Conservation (phyloP, 371 early-diverging fungal species). For the Saksenaea vasiformis region DNA sequence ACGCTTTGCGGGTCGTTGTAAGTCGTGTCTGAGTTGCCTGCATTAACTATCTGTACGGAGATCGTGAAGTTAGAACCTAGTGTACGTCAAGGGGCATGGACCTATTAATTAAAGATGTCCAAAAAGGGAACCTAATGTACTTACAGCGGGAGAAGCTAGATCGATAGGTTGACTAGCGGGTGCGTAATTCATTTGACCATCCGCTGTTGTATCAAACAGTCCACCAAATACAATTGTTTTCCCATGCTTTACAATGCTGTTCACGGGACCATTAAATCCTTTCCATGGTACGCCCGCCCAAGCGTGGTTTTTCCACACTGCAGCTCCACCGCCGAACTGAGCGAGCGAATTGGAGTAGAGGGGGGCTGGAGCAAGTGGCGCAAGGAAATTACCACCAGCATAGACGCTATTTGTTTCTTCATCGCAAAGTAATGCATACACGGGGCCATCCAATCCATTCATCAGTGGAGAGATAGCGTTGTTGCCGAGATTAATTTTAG, state of each 20-base stretch:
- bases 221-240: constrained; percentile 44
- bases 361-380: constrained; percentile 28
- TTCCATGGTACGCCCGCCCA: constrained; percentile 64
- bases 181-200: constrained; percentile 38
- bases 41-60: constrained; percentile 7
- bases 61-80: constrained; percentile 7
- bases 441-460: constrained; percentile 74
- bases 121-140: constrained; percentile 16
- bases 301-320: constrained; percentile 48
- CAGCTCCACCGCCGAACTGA: constrained; percentile 58
- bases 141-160: constrained; percentile 32
- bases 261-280: constrained; percentile 60
- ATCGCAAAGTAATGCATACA: constrained; percentile 68
- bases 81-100: background rate
- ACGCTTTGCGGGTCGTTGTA: constrained; percentile 50
- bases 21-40: constrained; percentile 23
- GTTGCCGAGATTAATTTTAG: constrained; percentile 45
- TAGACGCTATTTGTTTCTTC: constrained; percentile 40
- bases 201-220: constrained; percentile 43
- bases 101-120: constrained; percentile 8
- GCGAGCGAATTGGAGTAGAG: constrained; percentile 37
- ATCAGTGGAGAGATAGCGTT: constrained; percentile 45
- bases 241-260: constrained; percentile 25
- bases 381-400: constrained; percentile 44
- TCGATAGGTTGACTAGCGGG: constrained; percentile 47